Evolutionary conservation across 108 stramenopile species (phyloP), one percentile per base, ranked within the genome.

Genomic region (Pseudonitzschia delicatissima): DNA sequence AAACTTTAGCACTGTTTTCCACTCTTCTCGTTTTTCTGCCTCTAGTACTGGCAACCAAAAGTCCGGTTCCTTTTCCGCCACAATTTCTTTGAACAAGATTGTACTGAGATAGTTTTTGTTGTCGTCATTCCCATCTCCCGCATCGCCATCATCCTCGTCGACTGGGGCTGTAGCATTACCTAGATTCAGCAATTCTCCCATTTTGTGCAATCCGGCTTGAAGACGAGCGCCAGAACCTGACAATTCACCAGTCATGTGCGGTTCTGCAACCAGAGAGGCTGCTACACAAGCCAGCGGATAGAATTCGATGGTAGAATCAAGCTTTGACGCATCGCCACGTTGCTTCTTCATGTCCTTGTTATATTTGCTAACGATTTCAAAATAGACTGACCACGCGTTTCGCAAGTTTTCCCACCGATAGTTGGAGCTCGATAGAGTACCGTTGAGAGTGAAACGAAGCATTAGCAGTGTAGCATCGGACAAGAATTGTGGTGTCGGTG

Each of bases 371-470:
- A 85, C 51, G 17, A 77, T 63, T 49, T 77, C 64, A 11, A 86
- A 47, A 45, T 74, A 42, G 9, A 67, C 64, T 44, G 48, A 42
- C 92, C 88, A 93, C 2, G 92, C 82, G 50, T 78, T 78, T 9
- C 72, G 66, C 3, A 90, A 21, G 63, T 83, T 76, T 31, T 76
- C 82, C 92, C 92, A 93, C 45, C 89, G 72, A 34, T 72, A 60
- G 61, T 93, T 86, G 15, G 78, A 61, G 21, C 61, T 47, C 17
- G 76, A 62, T 17, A 93, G 67, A 7, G 82, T 84, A 32, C 86
- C 92, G 53, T 83, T 67, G 11, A 93, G 64, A 17, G 92, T 93
- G 9, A 93, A 60, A 25, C 89, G 87, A 9, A 90, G 76, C 36
- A 93, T 57, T 25, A 90, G 49, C 3, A 88, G 62, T 35, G 89